These are phyloP conservation scores for Auricularia sp. DNA, from an alignment of 768 basidiomycete genomes.

Conservation along the genomic window DNA sequence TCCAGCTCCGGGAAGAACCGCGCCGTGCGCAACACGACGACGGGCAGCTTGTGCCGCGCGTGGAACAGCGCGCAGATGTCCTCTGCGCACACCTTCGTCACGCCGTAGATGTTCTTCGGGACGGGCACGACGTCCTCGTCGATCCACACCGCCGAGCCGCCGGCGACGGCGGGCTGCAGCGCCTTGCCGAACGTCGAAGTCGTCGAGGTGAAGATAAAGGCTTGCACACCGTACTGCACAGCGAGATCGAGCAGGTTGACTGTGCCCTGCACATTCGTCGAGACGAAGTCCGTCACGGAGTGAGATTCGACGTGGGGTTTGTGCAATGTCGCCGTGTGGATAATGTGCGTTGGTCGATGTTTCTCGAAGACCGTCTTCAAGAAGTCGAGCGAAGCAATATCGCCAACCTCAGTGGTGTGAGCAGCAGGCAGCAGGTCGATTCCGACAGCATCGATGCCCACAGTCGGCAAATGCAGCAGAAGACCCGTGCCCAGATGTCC, in stretches of 20 bases:
- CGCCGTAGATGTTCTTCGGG: conserved; percentile 2
- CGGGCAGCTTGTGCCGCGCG: neutral
- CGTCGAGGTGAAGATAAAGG: neutral
- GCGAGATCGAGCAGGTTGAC: conserved; percentile 1
- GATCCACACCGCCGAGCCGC: neutral
- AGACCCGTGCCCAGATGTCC: neutral
- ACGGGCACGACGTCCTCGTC: neutral
- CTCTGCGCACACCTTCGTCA: conserved; percentile 1
- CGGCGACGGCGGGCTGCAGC: neutral
- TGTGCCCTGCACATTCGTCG: neutral
- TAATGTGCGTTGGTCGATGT: neutral
- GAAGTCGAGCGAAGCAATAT: neutral
- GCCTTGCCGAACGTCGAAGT: neutral
- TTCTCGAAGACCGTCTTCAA: neutral
- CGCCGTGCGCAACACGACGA: neutral
- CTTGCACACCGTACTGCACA: neutral
- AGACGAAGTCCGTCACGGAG: neutral
- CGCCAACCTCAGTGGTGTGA: neutral
- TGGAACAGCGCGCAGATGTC: neutral
- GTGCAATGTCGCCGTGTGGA: neutral
- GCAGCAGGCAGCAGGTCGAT: neutral
- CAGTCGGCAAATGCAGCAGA: neutral
- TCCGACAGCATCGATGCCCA: neutral
- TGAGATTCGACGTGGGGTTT: conserved; percentile 1
- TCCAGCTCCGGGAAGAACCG: neutral